phyloP scores from a whole-genome alignment of 106 monocot species.

The Acanthochlamys bracteata region DNA sequence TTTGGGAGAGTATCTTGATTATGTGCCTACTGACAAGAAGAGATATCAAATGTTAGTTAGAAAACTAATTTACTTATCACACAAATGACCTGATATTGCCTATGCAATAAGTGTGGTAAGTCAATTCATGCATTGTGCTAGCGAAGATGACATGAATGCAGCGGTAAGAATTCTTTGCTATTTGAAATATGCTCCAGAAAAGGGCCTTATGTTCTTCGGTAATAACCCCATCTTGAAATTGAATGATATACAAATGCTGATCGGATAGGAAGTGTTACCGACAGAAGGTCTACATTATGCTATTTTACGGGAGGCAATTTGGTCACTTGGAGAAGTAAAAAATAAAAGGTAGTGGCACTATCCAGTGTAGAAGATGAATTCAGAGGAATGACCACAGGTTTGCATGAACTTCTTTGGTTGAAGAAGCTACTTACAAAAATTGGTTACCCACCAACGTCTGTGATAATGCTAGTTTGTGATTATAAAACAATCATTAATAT shows the following conservation, averaged over 20 bases:
- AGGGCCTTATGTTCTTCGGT: neutral
- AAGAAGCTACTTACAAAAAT: too few relatives aligned
- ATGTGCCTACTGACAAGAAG: neutral
- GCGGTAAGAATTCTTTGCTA: neutral
- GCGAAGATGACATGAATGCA: neutral
- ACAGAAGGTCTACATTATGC: too few relatives aligned
- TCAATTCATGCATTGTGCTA: too few relatives aligned
- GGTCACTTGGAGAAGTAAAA: conserved; percentile 7
- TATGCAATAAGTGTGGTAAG: too few relatives aligned
- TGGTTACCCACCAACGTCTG: too few relatives aligned
- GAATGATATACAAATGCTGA: conserved; percentile 5
- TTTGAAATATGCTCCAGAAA: neutral
- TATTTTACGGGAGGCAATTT: conserved; percentile 1
- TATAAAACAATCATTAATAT: too few relatives aligned
- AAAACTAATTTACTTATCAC: neutral
- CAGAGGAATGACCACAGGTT: neutral
- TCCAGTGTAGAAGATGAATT: neutral
- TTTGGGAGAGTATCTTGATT: neutral
- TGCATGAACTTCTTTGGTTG: too few relatives aligned
- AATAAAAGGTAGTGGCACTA: neutral
- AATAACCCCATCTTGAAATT: neutral
- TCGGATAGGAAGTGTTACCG: too few relatives aligned
- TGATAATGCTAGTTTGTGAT: too few relatives aligned
- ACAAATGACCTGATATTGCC: neutral
- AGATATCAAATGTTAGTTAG: conserved; percentile 1